These are phyloP conservation scores for Volvariella surrecta DNA, from an alignment of 1,284 basidiomycete species.

Conservation along the genomic window DNA sequence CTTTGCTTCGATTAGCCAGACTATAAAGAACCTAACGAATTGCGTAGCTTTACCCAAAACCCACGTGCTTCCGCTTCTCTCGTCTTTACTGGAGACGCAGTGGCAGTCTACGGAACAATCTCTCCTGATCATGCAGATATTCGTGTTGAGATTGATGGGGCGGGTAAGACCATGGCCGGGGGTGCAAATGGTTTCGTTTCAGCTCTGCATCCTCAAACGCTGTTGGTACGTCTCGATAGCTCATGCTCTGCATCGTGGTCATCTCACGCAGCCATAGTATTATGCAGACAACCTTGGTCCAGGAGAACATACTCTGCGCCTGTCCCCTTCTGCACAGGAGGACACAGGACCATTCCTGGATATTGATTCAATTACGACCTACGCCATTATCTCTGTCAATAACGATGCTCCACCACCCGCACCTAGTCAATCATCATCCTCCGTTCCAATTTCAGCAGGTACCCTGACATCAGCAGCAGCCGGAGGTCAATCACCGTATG, in stretches of 20 bases:
- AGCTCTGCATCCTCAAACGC: constrained; percentile 18
- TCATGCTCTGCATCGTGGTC: not conserved
- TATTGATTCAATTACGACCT: constrained; percentile 20
- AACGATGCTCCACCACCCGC: too few species aligned
- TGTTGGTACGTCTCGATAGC: constrained; percentile 25
- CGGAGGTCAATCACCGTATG: not conserved
- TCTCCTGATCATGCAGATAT: constrained; percentile 39
- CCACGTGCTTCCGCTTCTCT: constrained; percentile 32
- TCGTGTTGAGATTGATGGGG: constrained; percentile 35
- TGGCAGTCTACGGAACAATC: constrained; percentile 43
- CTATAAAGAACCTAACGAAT: constrained; percentile 4
- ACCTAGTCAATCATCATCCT: too few species aligned
- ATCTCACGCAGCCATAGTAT: constrained; percentile 27
- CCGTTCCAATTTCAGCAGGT: too few species aligned
- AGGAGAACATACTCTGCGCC: constrained; percentile 23
- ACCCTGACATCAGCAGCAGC: not conserved
- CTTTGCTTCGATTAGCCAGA: not conserved
- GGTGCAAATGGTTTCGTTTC: constrained; percentile 1
- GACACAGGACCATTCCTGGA: constrained; percentile 28
- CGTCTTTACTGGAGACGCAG: constrained; percentile 38
- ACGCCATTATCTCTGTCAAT: not conserved
- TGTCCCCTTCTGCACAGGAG: constrained; percentile 20
- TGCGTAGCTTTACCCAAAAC: constrained; percentile 28
- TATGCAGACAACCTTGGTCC: constrained; percentile 27
- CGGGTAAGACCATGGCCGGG: constrained; percentile 17